phyloP scores from a whole-genome alignment of 208 protist genomes.

The Acanthamoeba castellanii region DNA sequence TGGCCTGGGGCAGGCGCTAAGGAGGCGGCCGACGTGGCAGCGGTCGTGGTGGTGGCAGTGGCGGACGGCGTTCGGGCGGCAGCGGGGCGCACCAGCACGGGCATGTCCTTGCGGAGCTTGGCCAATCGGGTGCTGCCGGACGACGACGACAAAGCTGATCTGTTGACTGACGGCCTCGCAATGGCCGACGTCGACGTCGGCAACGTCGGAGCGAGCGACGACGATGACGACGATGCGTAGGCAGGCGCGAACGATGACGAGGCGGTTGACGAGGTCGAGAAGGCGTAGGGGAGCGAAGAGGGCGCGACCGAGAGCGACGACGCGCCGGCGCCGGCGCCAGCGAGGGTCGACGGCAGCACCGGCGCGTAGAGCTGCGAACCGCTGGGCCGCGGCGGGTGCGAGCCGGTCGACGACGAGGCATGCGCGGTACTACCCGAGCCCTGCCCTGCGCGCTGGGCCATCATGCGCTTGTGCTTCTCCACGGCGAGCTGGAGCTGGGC shows the following conservation, averaged over 20 bases:
- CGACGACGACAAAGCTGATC: no score
- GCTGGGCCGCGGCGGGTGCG: no score
- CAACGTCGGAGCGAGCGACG: no score
- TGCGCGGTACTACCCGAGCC: neutral
- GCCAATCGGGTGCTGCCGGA: neutral
- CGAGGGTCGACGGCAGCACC: no score
- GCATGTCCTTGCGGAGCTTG: conserved; percentile 8
- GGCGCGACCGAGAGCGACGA: neutral
- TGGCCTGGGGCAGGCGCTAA: neutral
- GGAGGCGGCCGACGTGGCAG: neutral
- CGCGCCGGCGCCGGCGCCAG: neutral
- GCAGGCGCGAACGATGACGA: neutral
- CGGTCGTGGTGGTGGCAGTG: neutral
- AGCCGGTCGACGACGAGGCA: neutral
- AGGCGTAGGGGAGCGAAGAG: neutral
- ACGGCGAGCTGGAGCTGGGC: conserved; percentile 28
- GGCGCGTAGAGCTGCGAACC: no score
- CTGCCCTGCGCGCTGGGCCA: no score
- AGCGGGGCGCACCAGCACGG: neutral
- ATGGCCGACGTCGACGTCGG: no score
- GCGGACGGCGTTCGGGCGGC: neutral
- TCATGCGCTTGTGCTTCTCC: conserved; percentile 26
- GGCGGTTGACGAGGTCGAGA: neutral
- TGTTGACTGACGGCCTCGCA: no score
- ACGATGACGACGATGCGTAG: neutral